These are phyloP conservation scores for Rhizomucor pusillus DNA, from an alignment of 371 early-diverging fungal species.

Conservation along the genomic window DNA sequence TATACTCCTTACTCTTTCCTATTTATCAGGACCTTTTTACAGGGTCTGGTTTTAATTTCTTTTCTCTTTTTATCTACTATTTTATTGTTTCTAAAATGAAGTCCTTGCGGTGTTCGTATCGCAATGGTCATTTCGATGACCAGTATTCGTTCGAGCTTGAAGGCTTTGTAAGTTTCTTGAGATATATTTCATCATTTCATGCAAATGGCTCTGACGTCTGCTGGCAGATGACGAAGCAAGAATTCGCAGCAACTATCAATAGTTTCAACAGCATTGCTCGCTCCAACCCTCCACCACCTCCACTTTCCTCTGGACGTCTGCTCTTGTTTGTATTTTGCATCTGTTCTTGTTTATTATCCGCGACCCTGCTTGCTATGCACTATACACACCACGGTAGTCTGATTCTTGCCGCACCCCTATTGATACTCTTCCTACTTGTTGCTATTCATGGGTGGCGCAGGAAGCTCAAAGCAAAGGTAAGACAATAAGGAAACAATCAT, in stretches of 20 bases:
- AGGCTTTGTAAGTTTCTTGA: slow-evolving; percentile 21
- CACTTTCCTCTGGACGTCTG: slow-evolving; percentile 17
- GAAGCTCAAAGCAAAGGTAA: slow-evolving; percentile 25
- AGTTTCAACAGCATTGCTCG: slow-evolving; percentile 33
- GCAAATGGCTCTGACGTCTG: neutral
- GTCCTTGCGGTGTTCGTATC: slow-evolving; percentile 33
- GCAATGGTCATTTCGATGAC: slow-evolving; percentile 29
- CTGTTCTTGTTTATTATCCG: slow-evolving; percentile 11
- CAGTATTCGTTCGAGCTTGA: slow-evolving; percentile 36
- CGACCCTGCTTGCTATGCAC: slow-evolving; percentile 22
- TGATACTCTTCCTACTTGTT: slow-evolving; percentile 19
- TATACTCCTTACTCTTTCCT: slow-evolving; percentile 5
- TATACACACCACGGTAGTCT: slow-evolving; percentile 28
- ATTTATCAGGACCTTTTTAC: slow-evolving; percentile 4
- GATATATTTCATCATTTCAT: neutral
- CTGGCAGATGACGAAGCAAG: slow-evolving; percentile 34
- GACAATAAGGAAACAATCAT: neutral
- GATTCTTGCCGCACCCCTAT: slow-evolving; percentile 22
- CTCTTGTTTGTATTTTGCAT: slow-evolving; percentile 12
- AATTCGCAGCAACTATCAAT: slow-evolving; percentile 37
- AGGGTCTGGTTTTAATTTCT: slow-evolving; percentile 2
- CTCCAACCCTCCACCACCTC: slow-evolving; percentile 28
- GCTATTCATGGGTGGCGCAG: slow-evolving; percentile 24
- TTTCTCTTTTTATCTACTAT: slow-evolving; percentile 3
- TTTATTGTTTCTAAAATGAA: slow-evolving; percentile 20